Conservation (phyloP, 2,329 filamentous ascomycete genomes). For the Sclerotinia minor region DNA sequence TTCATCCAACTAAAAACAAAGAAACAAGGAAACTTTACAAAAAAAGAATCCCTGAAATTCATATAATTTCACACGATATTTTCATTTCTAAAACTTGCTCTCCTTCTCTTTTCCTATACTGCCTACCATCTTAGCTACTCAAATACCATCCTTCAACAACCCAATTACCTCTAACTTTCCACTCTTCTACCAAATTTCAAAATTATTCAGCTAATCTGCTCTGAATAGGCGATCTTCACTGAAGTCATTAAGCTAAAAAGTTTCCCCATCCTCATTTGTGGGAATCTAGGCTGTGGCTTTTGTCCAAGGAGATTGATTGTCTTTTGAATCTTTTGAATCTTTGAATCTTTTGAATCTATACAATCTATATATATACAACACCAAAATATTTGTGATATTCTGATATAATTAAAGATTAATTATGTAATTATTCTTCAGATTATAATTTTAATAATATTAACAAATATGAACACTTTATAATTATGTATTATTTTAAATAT, state of each 20-base stretch:
- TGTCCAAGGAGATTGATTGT: slow-evolving; percentile 7
- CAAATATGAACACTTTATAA: too few species aligned
- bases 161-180: neutral
- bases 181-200: neutral
- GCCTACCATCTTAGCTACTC: neutral
- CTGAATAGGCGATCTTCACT: too few species aligned
- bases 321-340: too few species aligned
- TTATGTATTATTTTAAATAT: too few species aligned
- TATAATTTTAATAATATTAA: too few species aligned
- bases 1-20: neutral
- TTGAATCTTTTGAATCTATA: too few species aligned
- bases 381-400: too few species aligned
- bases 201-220: neutral
- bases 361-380: too few species aligned
- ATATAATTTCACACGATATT: neutral
- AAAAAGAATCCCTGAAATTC: neutral
- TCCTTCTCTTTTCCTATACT: neutral
- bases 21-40: neutral
- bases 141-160: neutral
- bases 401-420: too few species aligned
- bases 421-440: too few species aligned
- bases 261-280: neutral
- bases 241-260: neutral
- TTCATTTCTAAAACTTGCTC: neutral
- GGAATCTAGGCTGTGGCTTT: neutral